Evolutionary conservation across 495 filamentous ascomycete genomes (phyloP).

Genomic region (Penicillium egyptiacum): DNA sequence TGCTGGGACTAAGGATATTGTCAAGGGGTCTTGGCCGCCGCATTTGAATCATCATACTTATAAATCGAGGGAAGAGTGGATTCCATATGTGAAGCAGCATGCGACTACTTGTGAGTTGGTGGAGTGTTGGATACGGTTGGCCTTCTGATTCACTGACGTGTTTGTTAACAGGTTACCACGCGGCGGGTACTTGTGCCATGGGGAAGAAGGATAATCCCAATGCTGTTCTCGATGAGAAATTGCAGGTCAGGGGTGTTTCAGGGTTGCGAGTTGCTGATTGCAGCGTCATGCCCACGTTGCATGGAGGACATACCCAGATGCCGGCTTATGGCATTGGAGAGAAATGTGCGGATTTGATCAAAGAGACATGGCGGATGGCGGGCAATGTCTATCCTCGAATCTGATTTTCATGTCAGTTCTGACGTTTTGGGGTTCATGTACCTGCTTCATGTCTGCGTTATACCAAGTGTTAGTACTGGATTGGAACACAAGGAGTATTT

Average conservation of each 20-base stretch:
- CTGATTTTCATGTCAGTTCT: neutral
- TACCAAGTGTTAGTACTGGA: neutral
- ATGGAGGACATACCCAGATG: slow-evolving; percentile 59
- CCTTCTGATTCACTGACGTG: slow-evolving; percentile 6
- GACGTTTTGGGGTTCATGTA: neutral
- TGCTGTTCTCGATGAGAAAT: slow-evolving; percentile 56
- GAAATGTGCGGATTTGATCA: slow-evolving; percentile 58
- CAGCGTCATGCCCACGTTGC: slow-evolving; percentile 55
- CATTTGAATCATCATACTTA: slow-evolving; percentile 45
- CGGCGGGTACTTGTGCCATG: slow-evolving; percentile 55
- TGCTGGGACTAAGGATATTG: slow-evolving; percentile 53
- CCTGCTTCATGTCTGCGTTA: neutral
- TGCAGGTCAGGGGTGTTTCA: slow-evolving; percentile 52
- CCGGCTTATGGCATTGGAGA: slow-evolving; percentile 61
- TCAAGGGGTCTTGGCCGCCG: slow-evolving; percentile 55
- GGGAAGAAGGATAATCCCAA: slow-evolving; percentile 44
- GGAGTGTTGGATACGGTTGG: neutral
- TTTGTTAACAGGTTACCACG: slow-evolving; percentile 44
- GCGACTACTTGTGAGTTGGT: slow-evolving; percentile 52
- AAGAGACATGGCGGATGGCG: slow-evolving; percentile 37
- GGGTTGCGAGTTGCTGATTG: slow-evolving; percentile 57
- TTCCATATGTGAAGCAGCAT: slow-evolving; percentile 48
- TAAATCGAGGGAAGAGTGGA: slow-evolving; percentile 51
- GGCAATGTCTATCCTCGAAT: slow-evolving; percentile 26
- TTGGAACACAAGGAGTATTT: neutral